Conservation (phyloP, 2,329 filamentous ascomycete genomes). For the Talaromyces rugulosus region DNA sequence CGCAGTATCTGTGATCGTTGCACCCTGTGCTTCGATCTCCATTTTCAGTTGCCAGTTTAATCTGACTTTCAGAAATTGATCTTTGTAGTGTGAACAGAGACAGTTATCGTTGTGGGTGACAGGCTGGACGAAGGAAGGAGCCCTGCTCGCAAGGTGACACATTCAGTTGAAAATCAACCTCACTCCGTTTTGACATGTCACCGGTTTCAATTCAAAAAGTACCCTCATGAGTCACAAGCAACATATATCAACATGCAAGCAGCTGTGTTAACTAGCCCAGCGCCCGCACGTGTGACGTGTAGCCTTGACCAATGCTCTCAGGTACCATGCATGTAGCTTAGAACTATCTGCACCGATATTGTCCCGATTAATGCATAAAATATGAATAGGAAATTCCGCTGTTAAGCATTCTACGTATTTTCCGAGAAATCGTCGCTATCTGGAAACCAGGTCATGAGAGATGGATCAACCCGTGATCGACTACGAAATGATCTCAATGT, state of each 20-base stretch:
- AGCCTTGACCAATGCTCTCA: neutral
- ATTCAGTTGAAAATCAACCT: neutral
- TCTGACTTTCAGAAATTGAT: neutral
- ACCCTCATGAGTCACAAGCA: neutral
- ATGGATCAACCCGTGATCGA: slow-evolving; percentile 13
- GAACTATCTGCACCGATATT: neutral
- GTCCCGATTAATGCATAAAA: neutral
- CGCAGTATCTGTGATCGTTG: slow-evolving; percentile 1
- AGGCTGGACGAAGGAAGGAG: neutral
- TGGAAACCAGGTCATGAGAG: slow-evolving; percentile 10
- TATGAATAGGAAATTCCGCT: neutral
- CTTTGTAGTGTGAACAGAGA: neutral
- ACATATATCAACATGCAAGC: neutral
- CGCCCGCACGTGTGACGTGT: neutral
- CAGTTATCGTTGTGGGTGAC: neutral
- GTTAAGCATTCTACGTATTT: neutral
- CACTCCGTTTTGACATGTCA: neutral
- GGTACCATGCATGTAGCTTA: neutral
- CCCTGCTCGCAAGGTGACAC: neutral
- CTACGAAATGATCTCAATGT: slow-evolving; percentile 2
- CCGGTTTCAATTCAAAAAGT: neutral
- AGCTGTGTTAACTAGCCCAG: neutral
- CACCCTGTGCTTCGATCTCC: too few relatives aligned
- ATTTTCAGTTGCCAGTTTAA: neutral
- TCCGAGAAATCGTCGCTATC: slow-evolving; percentile 2